These are phyloP conservation scores for Tuber calosporum DNA, from an alignment of 495 filamentous ascomycete species.

Conservation along the genomic window DNA sequence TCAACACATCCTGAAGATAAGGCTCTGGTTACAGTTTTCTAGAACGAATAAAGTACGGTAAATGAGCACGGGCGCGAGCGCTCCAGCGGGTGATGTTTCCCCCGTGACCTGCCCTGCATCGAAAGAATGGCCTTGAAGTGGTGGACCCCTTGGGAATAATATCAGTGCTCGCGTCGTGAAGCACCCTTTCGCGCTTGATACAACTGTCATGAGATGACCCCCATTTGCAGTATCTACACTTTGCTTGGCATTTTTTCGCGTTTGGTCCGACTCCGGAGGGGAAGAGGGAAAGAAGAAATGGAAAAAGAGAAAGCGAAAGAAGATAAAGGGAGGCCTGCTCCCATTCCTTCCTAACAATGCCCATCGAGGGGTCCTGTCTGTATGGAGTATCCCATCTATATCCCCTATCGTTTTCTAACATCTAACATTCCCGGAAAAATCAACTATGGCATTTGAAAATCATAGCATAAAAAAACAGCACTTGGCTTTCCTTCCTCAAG, in stretches of 20 bases:
- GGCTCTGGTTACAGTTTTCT: conserved; percentile 1
- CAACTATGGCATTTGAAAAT: neutral
- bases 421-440: neutral
- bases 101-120: neutral
- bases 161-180: neutral
- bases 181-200: neutral
- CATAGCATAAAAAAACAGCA: neutral
- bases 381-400: too few relatives aligned
- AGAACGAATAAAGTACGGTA: neutral
- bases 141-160: neutral
- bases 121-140: neutral
- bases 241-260: neutral
- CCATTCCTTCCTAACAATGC: neutral
- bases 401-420: neutral
- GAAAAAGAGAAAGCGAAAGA: neutral
- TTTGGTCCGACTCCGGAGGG: neutral
- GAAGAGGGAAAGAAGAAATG: neutral
- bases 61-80: neutral
- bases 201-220: neutral
- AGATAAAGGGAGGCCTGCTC: neutral
- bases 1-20: neutral
- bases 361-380: too few relatives aligned
- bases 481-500: neutral
- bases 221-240: neutral
- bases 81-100: neutral